Base-by-base conservation (phyloP, 768 basidiomycete genomes). In the Suillus luteus region DNA sequence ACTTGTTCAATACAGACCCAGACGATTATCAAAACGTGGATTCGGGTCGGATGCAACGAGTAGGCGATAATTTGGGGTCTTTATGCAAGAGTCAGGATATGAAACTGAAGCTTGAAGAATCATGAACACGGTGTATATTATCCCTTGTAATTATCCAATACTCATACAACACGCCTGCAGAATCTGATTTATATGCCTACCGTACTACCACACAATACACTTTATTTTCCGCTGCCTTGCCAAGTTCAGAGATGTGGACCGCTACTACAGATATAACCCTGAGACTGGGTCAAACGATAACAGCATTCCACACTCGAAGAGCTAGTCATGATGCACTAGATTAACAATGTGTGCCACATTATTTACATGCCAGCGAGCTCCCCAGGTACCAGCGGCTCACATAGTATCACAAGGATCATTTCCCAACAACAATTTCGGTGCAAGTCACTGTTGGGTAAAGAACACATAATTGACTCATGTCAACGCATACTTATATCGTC, bases 1-100 rank as follows among this genome's bases (percentile, higher is more conserved):
- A 63, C 4, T 44, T 58, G 11, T 38, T 54, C 15, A 17, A 51
- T 52, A 24, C 49, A 37, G 59, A 43, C 15, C 22, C 60, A 60
- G n/a, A 15, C 15, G 59, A 22, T 27, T 24, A 19, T 43, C 52
- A 63, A 44, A 69, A 61, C 54, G 70, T 67, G 33, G 72, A 75
- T 38, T 65, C 72, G 27, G 84, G 85, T 37, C 78, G 82, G 64
- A 92, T 92, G 90, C 85, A 86, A 76, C 84, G 80, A 68, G 78
- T 91, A 24, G 89, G 86, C 48, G 91, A 87, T 74, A 85, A 83
- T 69, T 91, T 69, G 91, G 90, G 91, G 76, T 87, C 60, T 91
- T 89, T 76, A 85, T 87, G 67, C 83, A 80, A 67, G 81, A 80
- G 64, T 65, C 5, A 70, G 63, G 69, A 69, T 64, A 69, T 68